Conservation (phyloP, 306 rosid genomes). For the Castanospermum australe region DNA sequence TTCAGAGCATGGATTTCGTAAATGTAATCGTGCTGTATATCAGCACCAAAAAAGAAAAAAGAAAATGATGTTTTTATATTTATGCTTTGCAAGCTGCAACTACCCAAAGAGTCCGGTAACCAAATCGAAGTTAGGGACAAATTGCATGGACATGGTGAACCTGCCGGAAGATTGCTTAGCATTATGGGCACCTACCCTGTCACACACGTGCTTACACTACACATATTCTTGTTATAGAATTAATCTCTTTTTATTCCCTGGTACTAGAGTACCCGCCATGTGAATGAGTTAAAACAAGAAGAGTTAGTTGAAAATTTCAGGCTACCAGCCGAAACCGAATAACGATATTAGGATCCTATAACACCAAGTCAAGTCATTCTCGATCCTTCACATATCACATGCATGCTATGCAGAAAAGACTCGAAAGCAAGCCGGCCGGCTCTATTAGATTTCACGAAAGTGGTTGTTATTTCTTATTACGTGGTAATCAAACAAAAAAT, state of each 20-base stretch:
- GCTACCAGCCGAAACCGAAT: neutral
- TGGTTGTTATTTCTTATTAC: neutral
- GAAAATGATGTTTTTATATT: neutral
- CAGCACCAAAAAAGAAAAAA: too few relatives aligned
- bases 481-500: neutral
- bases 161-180: constrained; percentile 25
- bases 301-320: constrained; percentile 21
- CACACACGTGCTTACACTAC: constrained; percentile 28
- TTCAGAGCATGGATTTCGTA: neutral
- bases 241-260: neutral
- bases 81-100: neutral
- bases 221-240: constrained; percentile 17
- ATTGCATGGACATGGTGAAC: constrained; percentile 9
- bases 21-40: too few relatives aligned
- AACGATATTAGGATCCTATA: constrained; percentile 14
- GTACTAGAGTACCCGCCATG: neutral
- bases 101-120: neutral
- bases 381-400: constrained; percentile 20
- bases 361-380: neutral
- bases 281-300: neutral
- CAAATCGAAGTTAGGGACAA: neutral
- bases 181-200: constrained; percentile 1
- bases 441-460: neutral
- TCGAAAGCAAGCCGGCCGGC: neutral
- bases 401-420: neutral